Evolutionary conservation across 2,329 filamentous ascomycete species (phyloP).

Genomic region (Talaromyces albobiverticillius): DNA sequence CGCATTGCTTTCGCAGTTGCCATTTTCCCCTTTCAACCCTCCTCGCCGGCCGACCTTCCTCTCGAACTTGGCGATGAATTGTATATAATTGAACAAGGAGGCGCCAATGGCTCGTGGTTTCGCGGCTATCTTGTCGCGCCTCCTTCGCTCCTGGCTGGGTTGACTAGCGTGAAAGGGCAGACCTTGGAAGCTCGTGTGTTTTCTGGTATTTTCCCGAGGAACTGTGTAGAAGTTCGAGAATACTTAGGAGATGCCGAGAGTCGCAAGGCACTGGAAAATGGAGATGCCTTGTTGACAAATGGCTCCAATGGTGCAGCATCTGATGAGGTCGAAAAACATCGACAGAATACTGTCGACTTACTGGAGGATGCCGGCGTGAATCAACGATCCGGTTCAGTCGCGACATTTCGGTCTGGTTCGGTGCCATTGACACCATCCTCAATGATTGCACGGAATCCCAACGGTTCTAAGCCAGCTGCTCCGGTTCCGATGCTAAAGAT

Average conservation of each 20-base stretch:
- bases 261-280: conserved; percentile 31
- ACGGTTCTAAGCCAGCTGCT: conserved; percentile 70
- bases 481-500: conserved; percentile 97
- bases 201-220: conserved; percentile 94
- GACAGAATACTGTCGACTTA: conserved; percentile 2
- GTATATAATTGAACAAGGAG: conserved; percentile 97
- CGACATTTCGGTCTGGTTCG: conserved; percentile 27
- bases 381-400: conserved; percentile 26
- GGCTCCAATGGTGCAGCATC: conserved; percentile 30
- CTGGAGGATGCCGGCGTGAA: conserved; percentile 21
- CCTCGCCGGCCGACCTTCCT: conserved; percentile 83
- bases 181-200: conserved; percentile 94
- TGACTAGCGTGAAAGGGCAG: conserved; percentile 88
- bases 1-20: conserved; percentile 97
- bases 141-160: conserved; percentile 83
- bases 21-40: conserved; percentile 87
- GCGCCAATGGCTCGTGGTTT: conserved; percentile 81
- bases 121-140: conserved; percentile 93
- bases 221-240: conserved; percentile 92
- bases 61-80: conserved; percentile 97
- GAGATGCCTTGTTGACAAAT: conserved; percentile 35
- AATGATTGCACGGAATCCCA: conserved; percentile 56
- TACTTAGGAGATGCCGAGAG: conserved; percentile 72
- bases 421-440: conserved; percentile 35
- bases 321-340: conserved; percentile 25